phyloP scores from a whole-genome alignment of 371 early-diverging fungal species.

The Mortierella sp. region DNA sequence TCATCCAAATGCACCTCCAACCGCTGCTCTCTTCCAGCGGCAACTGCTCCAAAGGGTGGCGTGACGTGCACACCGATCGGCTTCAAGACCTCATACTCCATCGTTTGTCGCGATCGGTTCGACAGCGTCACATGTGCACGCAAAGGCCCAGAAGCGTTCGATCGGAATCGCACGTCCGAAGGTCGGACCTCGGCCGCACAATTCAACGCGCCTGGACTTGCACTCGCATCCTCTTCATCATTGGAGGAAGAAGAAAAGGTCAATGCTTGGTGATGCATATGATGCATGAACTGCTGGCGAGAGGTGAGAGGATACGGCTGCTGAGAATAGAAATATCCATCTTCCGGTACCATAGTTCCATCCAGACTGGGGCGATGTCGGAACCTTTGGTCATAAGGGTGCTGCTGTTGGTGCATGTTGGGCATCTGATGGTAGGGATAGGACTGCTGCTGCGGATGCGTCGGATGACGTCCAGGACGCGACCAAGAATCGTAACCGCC shows the following conservation, averaged over 20 bases:
- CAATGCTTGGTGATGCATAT: no score
- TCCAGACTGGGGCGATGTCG: constrained; percentile 24
- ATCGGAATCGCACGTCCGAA: constrained; percentile 26
- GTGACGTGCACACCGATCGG: constrained; percentile 30
- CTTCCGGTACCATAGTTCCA: constrained; percentile 21
- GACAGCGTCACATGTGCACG: constrained; percentile 23
- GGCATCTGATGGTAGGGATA: neutral
- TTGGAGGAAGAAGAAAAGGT: no score
- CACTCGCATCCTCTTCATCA: constrained; percentile 1
- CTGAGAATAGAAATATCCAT: no score
- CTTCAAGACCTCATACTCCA: constrained; percentile 39
- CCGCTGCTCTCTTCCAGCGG: constrained; percentile 33
- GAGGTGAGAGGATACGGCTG: no score
- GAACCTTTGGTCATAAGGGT: constrained; percentile 20
- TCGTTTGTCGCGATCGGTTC: constrained; percentile 28
- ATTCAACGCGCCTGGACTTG: neutral
- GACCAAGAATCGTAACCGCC: no score
- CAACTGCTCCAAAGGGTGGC: constrained; percentile 26
- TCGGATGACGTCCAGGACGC: neutral
- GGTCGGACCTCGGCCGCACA: constrained; percentile 45
- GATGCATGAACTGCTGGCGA: no score
- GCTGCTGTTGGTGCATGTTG: constrained; percentile 16
- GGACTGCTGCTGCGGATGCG: neutral
- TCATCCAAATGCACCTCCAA: constrained; percentile 29
- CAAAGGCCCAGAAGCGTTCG: constrained; percentile 28